A percentile compares a stretch with the other conserved stretches of the same genome.
phyloP scores from a whole-genome alignment of 2,329 filamentous ascomycete genomes.

The Phialophora tarda region DNA sequence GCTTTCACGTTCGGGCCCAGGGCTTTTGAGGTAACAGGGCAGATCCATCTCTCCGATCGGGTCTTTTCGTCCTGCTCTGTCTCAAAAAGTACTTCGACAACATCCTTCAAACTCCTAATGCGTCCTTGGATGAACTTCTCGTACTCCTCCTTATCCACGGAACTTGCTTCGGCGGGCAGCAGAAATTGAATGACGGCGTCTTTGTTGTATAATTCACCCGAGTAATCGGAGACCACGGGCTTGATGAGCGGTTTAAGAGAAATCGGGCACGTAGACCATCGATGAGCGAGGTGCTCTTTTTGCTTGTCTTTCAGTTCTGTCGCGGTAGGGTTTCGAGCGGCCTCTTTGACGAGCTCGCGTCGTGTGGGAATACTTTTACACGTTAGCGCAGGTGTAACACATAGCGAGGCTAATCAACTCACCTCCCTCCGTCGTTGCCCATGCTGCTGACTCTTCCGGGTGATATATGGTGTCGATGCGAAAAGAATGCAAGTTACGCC shows the following conservation, averaged over 20 bases:
- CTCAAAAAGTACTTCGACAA: slow-evolving; percentile 83
- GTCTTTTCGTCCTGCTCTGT: slow-evolving; percentile 50
- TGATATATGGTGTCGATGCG: not conserved
- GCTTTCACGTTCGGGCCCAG: slow-evolving; percentile 78
- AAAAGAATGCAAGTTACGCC: not conserved
- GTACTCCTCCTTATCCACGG: slow-evolving; percentile 62
- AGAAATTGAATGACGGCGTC: slow-evolving; percentile 79
- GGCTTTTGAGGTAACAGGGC: slow-evolving; percentile 85
- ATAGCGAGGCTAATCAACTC: slow-evolving; percentile 29
- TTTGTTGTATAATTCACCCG: slow-evolving; percentile 91
- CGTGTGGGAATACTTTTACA: slow-evolving; percentile 79
- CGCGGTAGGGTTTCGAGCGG: slow-evolving; percentile 78
- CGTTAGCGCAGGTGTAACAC: slow-evolving; percentile 10
- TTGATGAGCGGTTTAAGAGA: slow-evolving; percentile 75
- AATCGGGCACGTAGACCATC: slow-evolving; percentile 87
- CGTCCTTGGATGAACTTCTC: slow-evolving; percentile 65
- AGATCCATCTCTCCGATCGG: slow-evolving; percentile 67
- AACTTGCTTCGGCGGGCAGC: slow-evolving; percentile 61
- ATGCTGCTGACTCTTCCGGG: slow-evolving; percentile 48
- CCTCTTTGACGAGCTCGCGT: slow-evolving; percentile 93
- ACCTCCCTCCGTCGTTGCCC: slow-evolving; percentile 95
- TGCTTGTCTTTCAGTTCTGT: slow-evolving; percentile 88
- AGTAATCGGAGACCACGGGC: slow-evolving; percentile 81
- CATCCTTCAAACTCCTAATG: slow-evolving; percentile 81
- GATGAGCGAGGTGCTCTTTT: slow-evolving; percentile 81